Evolutionary conservation across 768 basidiomycete species (phyloP), one percentile per base, ranked within the genome.

Genomic region (Cantharellus cinnabarinus): DNA sequence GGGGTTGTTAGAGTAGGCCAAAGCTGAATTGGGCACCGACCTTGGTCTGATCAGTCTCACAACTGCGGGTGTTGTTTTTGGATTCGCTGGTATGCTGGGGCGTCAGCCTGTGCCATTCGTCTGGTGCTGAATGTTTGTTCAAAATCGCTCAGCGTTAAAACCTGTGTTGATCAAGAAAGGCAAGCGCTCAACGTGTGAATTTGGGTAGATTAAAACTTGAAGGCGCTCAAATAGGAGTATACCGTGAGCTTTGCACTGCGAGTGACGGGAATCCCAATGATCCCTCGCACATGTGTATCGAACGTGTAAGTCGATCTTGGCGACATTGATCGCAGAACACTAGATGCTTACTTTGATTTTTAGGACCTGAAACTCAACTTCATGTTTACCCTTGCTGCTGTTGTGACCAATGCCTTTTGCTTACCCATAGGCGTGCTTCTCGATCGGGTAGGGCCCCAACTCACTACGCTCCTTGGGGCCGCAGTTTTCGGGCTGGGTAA

Each of bases 321-420:
- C 57, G 35, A 41, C 20, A 29, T 52, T 14, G 5, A 39, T n/a
- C n/a, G 41, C n/a, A 40, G 3, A 40, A 10, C 55, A n/a, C 54
- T 29, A 56, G 40, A 29, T 2, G 41, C 50, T 20, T 58, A 50
- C 15, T 66, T 65, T 29, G 20, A 41, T 61, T 61, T 55, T 59
- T 62, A 67, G 57, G 68, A 69, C 57, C 64, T 66, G 2, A 61
- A 68, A 15, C 62, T 71, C 41, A 70, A 70, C 57, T 63, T 62
- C 20, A 65, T 70, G 64, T 71, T 72, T 64, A 68, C 69, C 20
- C 59, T 71, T 29, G 65, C 68, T 4, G 67, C 67, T 5, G 67
- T 68, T n/a, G 65, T 67, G 7, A 71, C 68, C 50, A 71, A 71
- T 63, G 68, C 67, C 39, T 65, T 61, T n/a, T 67, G 68, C 4